Conservation (phyloP, 2,329 filamentous ascomycete species). For the Alternaria rosae region DNA sequence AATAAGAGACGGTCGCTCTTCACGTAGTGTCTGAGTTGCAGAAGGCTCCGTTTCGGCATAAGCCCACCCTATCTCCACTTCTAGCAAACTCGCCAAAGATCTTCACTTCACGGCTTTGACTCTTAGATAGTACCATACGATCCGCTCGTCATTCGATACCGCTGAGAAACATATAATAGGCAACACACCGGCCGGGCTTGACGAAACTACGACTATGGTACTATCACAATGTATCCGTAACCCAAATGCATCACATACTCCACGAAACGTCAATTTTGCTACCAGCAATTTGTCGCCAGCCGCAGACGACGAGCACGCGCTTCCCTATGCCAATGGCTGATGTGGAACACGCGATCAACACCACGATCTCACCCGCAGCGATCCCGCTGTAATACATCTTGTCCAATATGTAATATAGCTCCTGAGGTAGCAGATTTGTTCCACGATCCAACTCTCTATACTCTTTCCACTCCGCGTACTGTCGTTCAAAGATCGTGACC, state of each 20-base stretch:
- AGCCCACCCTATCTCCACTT: neutral
- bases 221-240: neutral
- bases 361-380: neutral
- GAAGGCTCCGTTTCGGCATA: neutral
- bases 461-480: neutral
- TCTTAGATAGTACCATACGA: neutral
- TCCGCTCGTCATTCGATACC: neutral
- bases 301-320: neutral
- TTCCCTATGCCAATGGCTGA: neutral
- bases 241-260: neutral
- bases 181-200: neutral
- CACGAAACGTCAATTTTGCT: neutral
- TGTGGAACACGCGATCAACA: neutral
- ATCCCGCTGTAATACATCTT: neutral
- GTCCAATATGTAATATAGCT: neutral
- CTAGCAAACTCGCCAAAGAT: neutral
- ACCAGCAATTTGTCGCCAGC: neutral
- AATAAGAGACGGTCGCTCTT: neutral
- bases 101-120: neutral
- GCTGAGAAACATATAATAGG: neutral
- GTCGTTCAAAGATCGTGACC: neutral
- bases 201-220: neutral
- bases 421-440: neutral
- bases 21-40: slow-evolving; percentile 7
- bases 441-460: neutral